A percentile compares a stretch with the other conserved stretches of the same genome.
Evolutionary conservation across 495 filamentous ascomycete species (phyloP).

Genomic region (Penicillium cosmopolitanum): DNA sequence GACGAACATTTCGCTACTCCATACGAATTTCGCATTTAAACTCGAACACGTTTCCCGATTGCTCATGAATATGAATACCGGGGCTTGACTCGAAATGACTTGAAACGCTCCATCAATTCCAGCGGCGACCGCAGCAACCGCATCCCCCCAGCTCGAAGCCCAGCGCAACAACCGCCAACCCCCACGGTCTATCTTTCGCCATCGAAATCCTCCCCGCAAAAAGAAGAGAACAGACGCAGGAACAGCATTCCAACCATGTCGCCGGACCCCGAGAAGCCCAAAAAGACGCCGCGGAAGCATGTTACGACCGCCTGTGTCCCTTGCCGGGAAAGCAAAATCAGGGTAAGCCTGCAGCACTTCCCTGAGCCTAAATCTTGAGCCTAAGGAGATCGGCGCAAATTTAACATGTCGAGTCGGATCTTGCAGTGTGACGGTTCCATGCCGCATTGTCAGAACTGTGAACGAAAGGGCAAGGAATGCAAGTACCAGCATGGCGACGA

Average conservation of each 20-base stretch:
- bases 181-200: neutral
- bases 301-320: slow-evolving; percentile 54
- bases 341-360: slow-evolving; percentile 32
- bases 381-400: slow-evolving; percentile 9
- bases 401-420: slow-evolving; percentile 4
- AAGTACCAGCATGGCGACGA: slow-evolving; percentile 55
- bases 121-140: neutral
- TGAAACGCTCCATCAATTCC: neutral
- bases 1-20: slow-evolving; percentile 4
- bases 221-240: neutral
- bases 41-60: neutral
- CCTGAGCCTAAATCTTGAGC: neutral
- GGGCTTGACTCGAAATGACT: neutral
- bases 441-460: slow-evolving; percentile 52
- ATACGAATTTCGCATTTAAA: neutral
- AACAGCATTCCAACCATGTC: neutral
- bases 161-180: slow-evolving; percentile 4
- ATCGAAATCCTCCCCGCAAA: neutral
- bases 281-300: slow-evolving; percentile 29
- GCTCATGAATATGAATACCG: neutral
- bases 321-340: slow-evolving; percentile 55
- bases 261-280: neutral
- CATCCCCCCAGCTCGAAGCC: neutral
- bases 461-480: slow-evolving; percentile 51
- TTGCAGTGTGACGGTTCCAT: slow-evolving; percentile 49